Base-by-base conservation (phyloP, 1,139 yeast species). In the Geotrichum cucujoidarum region DNA sequence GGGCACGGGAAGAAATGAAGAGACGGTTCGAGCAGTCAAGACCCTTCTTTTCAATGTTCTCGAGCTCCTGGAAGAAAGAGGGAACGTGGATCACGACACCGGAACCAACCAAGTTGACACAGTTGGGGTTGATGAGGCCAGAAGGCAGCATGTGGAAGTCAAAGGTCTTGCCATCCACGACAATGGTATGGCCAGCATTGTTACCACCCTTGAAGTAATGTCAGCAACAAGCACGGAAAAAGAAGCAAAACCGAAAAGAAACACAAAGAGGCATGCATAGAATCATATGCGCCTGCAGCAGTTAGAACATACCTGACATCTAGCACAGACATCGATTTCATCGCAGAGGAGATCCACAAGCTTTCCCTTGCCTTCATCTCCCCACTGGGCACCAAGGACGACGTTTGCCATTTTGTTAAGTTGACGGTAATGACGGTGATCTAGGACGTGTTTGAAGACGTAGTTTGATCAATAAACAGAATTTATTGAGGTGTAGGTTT, bases 141-240 rank as follows among this genome's bases (percentile, higher is more conserved):
- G 97, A 88, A 30, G 98, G 99, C 57, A 92, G 78, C 95, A 92
- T 90, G 72, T 92, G 99, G 81, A 92, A 92, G 67, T 94, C 98
- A 66, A 89, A 92, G 71, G 89, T 92, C 62, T 76, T 76, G 45
- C 81, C 83, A 52, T 81, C 81, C 47, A 89, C 97, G 48, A 92
- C 97, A 64, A 92, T 92, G 41, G 99, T 94, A 69, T 92, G 98
- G 30, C 99, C 99, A 30, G 98, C 98, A 67, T 92, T 92, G 74
- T 92, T 92, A 62, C 99, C 99, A 68, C 99, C 99, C 57, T 40
- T 31, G 16, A 30, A 17, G 10, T 18, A 21, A 8, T 27, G 35
- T 39, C 3, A 27, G 35, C 24, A 17, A 22, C 6, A 5, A 17
- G 21, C 20, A 11, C 17, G 8, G 33, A 30, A 5, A 30, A 30